Base-by-base conservation (phyloP, 352 stramenopile species). In the Phytophthora sp. region DNA sequence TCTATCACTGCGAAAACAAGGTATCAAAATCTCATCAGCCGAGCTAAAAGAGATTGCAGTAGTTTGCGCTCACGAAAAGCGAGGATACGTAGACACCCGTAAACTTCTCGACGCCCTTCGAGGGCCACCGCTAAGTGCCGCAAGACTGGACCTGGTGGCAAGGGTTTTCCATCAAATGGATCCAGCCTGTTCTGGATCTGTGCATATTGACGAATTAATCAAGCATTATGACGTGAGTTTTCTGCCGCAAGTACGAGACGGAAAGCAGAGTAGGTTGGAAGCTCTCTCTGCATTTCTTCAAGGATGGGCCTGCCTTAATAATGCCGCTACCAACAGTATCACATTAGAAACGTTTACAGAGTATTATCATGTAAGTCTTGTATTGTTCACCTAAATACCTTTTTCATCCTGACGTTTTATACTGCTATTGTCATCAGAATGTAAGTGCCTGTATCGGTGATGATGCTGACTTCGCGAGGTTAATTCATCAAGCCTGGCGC, bases 401-500 rank as follows among this genome's bases (percentile, higher is more conserved):
- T 26, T 26, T 39, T 60, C 38, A 61, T 24, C 16, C 21, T n/a
- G 47, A 38, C 27, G n/a, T 59, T n/a, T 57, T 7, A 7, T 16
- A 3, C 15, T 31, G 4, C 5, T 1, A 8, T 29, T 15, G 1
- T 57, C n/a, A 38, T 24, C 53, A 90, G 68, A 95, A 96, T 69
- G 60, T 97, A 4, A 93, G 87, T 41, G 88, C 86, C 3, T 89
- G 76, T 29, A 88, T 97, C 8, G 21, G 62, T 13, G 73, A 80
- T 13, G 90, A 97, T 63, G 70, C 80, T 27, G 92, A 96, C 57
- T 97, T 97, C 74, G 84, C 95, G 36, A 66, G 68, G 35, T 82
- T 97, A 46, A 94, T 97, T 63, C 62, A 79, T 1, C 86, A 89
- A 56, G 63, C 81, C 5, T 93, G 84, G 84, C 76, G 82, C 30